A percentile compares a stretch with the other conserved stretches of the same genome.
phyloP scores from a whole-genome alignment of 257 asterid genomes.

The Thymus mandschuricus region DNA sequence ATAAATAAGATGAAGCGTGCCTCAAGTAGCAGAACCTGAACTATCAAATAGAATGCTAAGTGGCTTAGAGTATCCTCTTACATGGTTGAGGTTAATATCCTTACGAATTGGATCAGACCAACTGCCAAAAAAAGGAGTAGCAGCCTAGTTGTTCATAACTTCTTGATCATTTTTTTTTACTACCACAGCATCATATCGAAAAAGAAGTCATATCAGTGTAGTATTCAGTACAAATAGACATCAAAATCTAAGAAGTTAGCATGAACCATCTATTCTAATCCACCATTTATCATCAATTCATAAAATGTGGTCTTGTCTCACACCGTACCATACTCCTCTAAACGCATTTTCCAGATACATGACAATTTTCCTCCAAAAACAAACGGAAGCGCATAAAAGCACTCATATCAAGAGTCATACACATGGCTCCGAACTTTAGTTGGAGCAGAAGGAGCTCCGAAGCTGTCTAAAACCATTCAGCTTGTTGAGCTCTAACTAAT shows the following conservation, averaged over 20 bases:
- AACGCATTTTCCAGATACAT: too few species aligned
- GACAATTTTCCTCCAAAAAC: neutral
- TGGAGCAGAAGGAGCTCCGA: neutral
- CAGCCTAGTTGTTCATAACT: constrained; percentile 6
- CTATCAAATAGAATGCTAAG: neutral
- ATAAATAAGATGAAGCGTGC: neutral
- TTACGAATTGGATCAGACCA: neutral
- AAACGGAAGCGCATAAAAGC: neutral
- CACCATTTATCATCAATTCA: neutral
- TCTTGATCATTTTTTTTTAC: constrained; percentile 3
- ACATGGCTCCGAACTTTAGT: neutral
- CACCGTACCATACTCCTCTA: too few species aligned
- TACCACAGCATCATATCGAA: neutral
- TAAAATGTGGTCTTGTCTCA: neutral
- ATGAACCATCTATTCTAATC: neutral
- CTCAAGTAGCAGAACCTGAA: constrained; percentile 1
- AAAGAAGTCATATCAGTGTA: neutral
- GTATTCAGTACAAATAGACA: constrained; percentile 11
- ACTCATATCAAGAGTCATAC: neutral
- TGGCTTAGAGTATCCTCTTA: neutral
- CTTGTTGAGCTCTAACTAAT: neutral
- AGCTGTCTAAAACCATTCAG: neutral
- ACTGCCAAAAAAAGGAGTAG: neutral
- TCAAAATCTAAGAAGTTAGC: constrained; percentile 8
- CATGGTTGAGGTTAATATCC: too few species aligned